These are phyloP conservation scores for Antrodiella citrinella DNA, from an alignment of 768 basidiomycete species.

Conservation along the genomic window DNA sequence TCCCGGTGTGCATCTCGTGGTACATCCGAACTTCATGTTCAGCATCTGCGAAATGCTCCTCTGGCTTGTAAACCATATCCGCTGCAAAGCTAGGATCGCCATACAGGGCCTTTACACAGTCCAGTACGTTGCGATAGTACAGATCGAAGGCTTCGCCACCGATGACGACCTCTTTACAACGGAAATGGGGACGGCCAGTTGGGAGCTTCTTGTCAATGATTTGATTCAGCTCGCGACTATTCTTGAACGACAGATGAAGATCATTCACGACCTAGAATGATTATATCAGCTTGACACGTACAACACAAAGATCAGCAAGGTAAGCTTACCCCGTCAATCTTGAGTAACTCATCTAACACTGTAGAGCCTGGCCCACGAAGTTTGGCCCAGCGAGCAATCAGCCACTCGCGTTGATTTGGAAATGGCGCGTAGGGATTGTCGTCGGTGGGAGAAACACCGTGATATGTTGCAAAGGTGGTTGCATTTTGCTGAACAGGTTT, in stretches of 20 bases:
- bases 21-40: slow-evolving; percentile 21
- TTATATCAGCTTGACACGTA: background rate
- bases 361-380: slow-evolving; percentile 36
- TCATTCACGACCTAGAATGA: slow-evolving; percentile 11
- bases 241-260: slow-evolving; percentile 27
- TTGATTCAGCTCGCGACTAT: slow-evolving; percentile 23
- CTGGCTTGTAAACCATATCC: slow-evolving; percentile 27
- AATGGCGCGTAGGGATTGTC: slow-evolving; percentile 22
- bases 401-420: slow-evolving; percentile 28
- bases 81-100: slow-evolving; percentile 25
- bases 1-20: too few species aligned
- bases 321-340: slow-evolving; percentile 30
- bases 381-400: slow-evolving; percentile 26
- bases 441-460: background rate
- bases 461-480: background rate
- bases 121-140: slow-evolving; percentile 27
- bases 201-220: slow-evolving; percentile 27
- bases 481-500: background rate
- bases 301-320: too few species aligned
- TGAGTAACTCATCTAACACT: slow-evolving; percentile 29
- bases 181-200: slow-evolving; percentile 18
- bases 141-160: slow-evolving; percentile 25
- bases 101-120: slow-evolving; percentile 28
- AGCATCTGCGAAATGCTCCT: slow-evolving; percentile 28
- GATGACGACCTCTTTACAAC: slow-evolving; percentile 19